A percentile compares a stretch with the other conserved stretches of the same genome.
phyloP scores from a whole-genome alignment of 2,329 filamentous ascomycete genomes.

The Fusarium falciforme region DNA sequence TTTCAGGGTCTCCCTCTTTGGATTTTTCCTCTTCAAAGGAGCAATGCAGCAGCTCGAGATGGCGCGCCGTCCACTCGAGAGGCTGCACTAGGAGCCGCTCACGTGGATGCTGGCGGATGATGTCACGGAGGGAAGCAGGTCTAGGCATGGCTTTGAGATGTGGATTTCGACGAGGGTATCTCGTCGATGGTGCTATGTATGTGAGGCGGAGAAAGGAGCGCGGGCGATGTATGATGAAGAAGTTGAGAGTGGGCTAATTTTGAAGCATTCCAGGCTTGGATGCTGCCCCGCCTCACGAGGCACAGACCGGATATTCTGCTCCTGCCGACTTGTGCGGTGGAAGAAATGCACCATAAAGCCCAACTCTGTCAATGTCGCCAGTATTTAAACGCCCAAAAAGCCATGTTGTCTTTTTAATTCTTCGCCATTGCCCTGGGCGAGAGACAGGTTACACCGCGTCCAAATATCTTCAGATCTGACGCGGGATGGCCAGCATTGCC shows the following conservation, averaged over 20 bases:
- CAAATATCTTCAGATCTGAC: not conserved
- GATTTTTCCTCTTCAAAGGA: constrained; percentile 18
- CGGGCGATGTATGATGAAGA: not conserved
- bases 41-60: constrained; percentile 32
- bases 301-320: not conserved
- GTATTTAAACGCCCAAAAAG: not conserved
- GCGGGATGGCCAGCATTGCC: not conserved
- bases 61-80: constrained; percentile 34
- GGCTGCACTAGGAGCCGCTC: constrained; percentile 42
- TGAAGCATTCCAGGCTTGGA: not conserved
- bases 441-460: not conserved
- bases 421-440: not conserved
- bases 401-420: not conserved
- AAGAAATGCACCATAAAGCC: not conserved
- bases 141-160: constrained; percentile 1
- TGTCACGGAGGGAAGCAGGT: constrained; percentile 21
- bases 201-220: not conserved
- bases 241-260: not conserved
- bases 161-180: not conserved
- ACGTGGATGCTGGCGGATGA: constrained; percentile 39
- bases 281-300: not conserved
- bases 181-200: not conserved
- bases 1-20: not conserved
- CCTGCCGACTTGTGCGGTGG: not conserved
- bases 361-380: not conserved